Conservation (phyloP, 1,139 yeast species). For the Geotrichum aggregatum region DNA sequence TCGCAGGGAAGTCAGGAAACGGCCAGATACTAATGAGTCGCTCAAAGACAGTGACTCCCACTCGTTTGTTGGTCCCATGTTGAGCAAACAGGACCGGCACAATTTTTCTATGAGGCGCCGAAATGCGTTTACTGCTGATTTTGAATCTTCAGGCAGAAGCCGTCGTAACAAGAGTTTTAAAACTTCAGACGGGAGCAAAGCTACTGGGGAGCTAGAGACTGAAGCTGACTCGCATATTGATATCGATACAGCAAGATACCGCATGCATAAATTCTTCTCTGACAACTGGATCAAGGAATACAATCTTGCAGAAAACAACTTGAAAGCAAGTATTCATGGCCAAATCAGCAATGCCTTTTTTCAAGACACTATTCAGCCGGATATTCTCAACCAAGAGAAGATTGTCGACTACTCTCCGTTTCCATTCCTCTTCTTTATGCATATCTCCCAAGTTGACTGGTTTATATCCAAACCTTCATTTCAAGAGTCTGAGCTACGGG, state of each 20-base stretch:
- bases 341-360: constrained; percentile 55
- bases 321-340: constrained; percentile 45
- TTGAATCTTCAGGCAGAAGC: neutral
- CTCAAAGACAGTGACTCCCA: neutral
- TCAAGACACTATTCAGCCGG: constrained; percentile 40
- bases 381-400: constrained; percentile 48
- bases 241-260: constrained; percentile 37
- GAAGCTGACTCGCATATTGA: constrained; percentile 30
- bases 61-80: neutral
- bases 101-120: constrained; percentile 6
- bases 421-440: constrained; percentile 62
- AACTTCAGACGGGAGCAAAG: constrained; percentile 18
- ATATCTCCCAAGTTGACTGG: constrained; percentile 56
- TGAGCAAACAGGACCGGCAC: neutral
- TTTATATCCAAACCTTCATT: constrained; percentile 54
- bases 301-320: constrained; percentile 28
- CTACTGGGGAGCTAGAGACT: constrained; percentile 26
- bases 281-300: constrained; percentile 62
- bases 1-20: neutral
- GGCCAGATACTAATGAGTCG: neutral
- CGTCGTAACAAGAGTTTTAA: constrained; percentile 7
- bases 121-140: neutral
- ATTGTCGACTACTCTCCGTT: constrained; percentile 55
- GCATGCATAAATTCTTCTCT: constrained; percentile 48
- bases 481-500: constrained; percentile 49